Percentiles rank a stretch among this genome's conserved stretches.
These are phyloP conservation scores for Aspergillus ochraceus DNA, from an alignment of 2,329 filamentous ascomycete species.

Conservation along the genomic window DNA sequence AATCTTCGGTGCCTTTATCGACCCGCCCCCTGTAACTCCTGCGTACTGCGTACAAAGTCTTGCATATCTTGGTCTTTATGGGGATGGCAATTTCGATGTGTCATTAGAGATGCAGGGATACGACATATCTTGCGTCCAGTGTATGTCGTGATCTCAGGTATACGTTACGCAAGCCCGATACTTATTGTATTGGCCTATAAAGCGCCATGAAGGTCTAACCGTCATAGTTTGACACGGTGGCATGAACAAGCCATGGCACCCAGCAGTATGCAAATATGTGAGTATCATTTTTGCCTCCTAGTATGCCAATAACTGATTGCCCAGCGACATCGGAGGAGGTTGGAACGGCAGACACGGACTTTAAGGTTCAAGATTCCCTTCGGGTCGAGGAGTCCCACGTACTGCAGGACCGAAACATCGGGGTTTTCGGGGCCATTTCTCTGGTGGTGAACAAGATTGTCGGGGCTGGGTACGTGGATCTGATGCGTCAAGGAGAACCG, in stretches of 20 bases:
- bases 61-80: background rate
- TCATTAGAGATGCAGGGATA: background rate
- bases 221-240: background rate
- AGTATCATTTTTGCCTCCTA: background rate
- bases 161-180: background rate
- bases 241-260: background rate
- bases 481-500: background rate
- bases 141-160: background rate
- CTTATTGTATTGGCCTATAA: background rate
- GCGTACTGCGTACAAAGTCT: too few relatives aligned
- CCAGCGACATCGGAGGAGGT: background rate
- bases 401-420: slow-evolving; percentile 21
- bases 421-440: slow-evolving; percentile 20
- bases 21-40: too few relatives aligned
- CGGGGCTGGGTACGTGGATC: slow-evolving; percentile 19
- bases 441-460: slow-evolving; percentile 24
- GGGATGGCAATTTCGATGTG: background rate
- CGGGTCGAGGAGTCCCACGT: slow-evolving; percentile 15
- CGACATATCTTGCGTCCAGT: background rate
- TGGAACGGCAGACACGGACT: background rate
- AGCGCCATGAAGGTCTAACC: background rate
- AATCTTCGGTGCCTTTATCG: background rate
- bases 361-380: background rate
- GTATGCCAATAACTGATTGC: background rate
- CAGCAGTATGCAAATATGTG: background rate